These are phyloP conservation scores for Calonectria fujianensis DNA, from an alignment of 2,329 filamentous ascomycete genomes.

Conservation along the genomic window DNA sequence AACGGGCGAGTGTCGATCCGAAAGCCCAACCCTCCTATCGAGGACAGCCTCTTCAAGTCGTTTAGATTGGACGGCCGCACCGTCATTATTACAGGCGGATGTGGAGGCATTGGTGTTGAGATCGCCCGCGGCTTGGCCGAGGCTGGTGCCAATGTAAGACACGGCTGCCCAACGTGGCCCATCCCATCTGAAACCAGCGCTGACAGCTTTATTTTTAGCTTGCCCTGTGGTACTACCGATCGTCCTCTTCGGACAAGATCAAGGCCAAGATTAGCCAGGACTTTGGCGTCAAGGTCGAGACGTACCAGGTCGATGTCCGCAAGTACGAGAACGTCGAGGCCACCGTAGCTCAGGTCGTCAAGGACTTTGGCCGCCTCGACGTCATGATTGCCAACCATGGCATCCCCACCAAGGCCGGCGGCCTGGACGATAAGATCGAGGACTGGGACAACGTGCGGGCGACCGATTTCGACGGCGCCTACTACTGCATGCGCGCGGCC, in stretches of 20 bases:
- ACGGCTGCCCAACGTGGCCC: neutral
- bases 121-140: constrained; percentile 44
- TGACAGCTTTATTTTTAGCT: constrained; percentile 33
- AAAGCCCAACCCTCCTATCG: constrained; percentile 51
- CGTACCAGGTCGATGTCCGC: constrained; percentile 47
- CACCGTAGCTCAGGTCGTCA: constrained; percentile 54
- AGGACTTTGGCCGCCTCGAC: constrained; percentile 59
- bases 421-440: constrained; percentile 56
- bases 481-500: constrained; percentile 59
- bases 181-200: neutral
- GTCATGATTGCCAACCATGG: constrained; percentile 61
- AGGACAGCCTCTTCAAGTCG: constrained; percentile 48
- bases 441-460: constrained; percentile 57
- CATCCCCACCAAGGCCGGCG: constrained; percentile 57
- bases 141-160: constrained; percentile 44
- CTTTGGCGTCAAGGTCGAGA: constrained; percentile 45
- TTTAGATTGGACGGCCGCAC: constrained; percentile 46
- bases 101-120: constrained; percentile 44
- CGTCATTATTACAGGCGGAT: constrained; percentile 46
- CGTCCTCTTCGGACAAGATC: constrained; percentile 32
- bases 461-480: constrained; percentile 58
- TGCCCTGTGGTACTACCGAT: constrained; percentile 45
- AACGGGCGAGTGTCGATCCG: constrained; percentile 46
- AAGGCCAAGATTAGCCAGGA: constrained; percentile 40
- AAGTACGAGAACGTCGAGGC: constrained; percentile 52